Evolutionary conservation across 345 rosid species (phyloP).

Genomic region (Camelina hispida): DNA sequence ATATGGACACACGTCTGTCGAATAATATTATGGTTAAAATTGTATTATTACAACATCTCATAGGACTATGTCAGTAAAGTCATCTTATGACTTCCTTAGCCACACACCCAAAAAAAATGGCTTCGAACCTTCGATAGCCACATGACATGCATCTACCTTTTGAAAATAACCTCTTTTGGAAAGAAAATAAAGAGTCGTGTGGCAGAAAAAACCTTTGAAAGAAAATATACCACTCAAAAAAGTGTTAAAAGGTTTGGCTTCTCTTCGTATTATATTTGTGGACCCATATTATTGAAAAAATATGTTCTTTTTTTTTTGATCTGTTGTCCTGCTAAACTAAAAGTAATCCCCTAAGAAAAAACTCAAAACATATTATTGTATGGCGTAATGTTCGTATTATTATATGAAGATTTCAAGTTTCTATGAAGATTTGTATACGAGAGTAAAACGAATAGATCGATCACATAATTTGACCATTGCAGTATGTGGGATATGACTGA

Average conservation of each 20-base stretch:
- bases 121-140: constrained; percentile 18
- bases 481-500: background rate
- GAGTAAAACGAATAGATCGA: background rate
- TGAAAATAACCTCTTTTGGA: constrained; percentile 30
- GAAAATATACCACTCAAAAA: constrained; percentile 31
- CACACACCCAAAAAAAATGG: constrained; percentile 23
- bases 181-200: constrained; percentile 37
- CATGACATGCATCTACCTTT: constrained; percentile 37
- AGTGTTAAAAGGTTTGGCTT: constrained; percentile 19
- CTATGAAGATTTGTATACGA: background rate
- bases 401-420: background rate
- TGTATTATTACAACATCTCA: background rate
- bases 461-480: background rate
- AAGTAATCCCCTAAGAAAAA: background rate
- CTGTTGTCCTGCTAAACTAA: background rate
- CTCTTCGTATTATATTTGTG: background rate
- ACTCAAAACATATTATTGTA: background rate
- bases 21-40: background rate
- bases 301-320: too few species aligned
- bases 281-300: constrained; percentile 27
- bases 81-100: constrained; percentile 4
- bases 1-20: constrained; percentile 18
- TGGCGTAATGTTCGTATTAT: constrained; percentile 8
- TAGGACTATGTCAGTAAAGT: constrained; percentile 24
- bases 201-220: constrained; percentile 23